Base-by-base conservation (phyloP, 2,329 filamentous ascomycete genomes). In the Cytospora mali region DNA sequence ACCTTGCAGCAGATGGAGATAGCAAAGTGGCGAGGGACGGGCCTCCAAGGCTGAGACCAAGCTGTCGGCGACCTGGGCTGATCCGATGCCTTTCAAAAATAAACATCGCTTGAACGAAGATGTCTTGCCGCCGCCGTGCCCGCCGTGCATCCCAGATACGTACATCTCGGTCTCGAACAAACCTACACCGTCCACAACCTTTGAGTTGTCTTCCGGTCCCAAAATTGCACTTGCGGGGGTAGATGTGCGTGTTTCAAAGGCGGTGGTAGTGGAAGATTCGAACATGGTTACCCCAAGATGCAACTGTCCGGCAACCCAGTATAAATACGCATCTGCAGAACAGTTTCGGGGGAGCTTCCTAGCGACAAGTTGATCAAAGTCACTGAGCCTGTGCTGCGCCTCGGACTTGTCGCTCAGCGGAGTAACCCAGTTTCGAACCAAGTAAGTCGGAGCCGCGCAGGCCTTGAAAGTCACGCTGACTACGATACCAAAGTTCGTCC, bases 81-180 rank as follows among this genome's bases (percentile, higher is more conserved):
- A 62, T 65, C 76, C 75, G 14, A 88, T 81, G 42, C 69, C 0
- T 62, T 82, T 82, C 9, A 89, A 71, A 68, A 89, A 88, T 31
- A 88, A 49, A 69, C 86, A 88, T 67, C 86, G 79, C 74, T 88
- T 88, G 76, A 89, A 88, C 0, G 85, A 79, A 11, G 82, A 88
- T 0, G 84, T 88, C 74, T 87, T 88, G 67, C 81, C 79, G 25
- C 80, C 75, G 21, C 76, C 77, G 57, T 88, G 84, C 0, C 84
- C 84, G 27, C 82, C 81, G 56, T 88, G 84, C 81, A 89, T 84
- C 14, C 65, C 68, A 2, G 81, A 81, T 72, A 89, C 78, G 72
- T 88, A 86, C 80, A 88, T 84, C 57, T 88, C 85, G 0, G 77
- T 75, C 0, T 86, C 80, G 64, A 88, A 88, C 63, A 87, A 62